These are phyloP conservation scores for Musa troglodytarum DNA, from an alignment of 176 grass and related monocot genomes.

Conservation along the genomic window DNA sequence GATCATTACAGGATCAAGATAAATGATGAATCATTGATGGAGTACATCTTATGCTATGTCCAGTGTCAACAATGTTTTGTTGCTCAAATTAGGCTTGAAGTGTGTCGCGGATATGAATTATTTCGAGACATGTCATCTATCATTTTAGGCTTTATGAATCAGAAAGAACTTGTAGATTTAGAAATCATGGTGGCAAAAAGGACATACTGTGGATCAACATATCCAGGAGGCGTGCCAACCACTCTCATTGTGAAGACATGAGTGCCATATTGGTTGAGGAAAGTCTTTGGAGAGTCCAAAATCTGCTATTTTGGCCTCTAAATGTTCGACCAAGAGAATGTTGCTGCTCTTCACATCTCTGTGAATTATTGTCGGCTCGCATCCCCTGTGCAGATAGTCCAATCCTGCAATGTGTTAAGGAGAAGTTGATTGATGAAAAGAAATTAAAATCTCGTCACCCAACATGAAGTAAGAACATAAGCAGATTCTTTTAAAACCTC, in stretches of 20 bases:
- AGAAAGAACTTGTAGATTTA: no score
- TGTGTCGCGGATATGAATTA: no score
- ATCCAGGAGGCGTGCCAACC: not conserved
- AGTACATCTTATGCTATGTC: no score
- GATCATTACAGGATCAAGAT: no score
- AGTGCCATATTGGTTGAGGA: not conserved
- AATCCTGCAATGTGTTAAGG: constrained; percentile 3
- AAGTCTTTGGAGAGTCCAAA: constrained; percentile 17
- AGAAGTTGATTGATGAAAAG: not conserved
- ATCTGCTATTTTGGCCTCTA: constrained; percentile 29
- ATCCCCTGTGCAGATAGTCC: constrained; percentile 29
- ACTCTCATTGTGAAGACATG: not conserved
- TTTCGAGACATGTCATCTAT: no score
- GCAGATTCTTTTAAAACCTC: constrained; percentile 1
- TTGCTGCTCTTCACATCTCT: constrained; percentile 30
- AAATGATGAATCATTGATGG: no score
- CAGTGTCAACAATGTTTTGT: no score
- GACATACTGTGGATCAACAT: not conserved
- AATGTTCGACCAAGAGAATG: constrained; percentile 16
- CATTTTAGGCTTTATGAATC: no score
- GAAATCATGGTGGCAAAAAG: not conserved
- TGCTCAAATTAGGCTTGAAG: no score
- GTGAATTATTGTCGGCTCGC: constrained; percentile 24
- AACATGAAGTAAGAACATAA: not conserved
- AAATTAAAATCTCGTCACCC: not conserved